Evolutionary conservation across 805 yeast species (phyloP), one percentile per base, ranked within the genome.

Genomic region (Pichia nanzhaoensis): DNA sequence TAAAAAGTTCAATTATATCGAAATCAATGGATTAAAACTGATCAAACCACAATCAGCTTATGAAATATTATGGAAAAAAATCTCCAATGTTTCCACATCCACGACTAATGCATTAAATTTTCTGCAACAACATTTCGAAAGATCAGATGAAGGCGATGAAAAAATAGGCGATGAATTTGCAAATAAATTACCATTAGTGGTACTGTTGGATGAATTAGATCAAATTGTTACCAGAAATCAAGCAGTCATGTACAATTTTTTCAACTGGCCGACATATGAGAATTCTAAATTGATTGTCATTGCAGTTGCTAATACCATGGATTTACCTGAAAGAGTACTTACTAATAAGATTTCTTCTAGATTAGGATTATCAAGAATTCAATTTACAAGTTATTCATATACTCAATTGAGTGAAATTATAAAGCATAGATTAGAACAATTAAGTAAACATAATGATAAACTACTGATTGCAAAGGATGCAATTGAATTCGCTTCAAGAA

Each of bases 231-330:
- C 90, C 1, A 80, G 77, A 44, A 81, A 80, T 47, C 96, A 88
- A 59, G 78, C 80, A 37, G 90, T 91, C 31, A 82, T 91, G 83
- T 93, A 93, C 67, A 93, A 93, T 61, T 88, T 93, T 59, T 89
- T 93, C 72, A 93, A 93, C 64, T 93, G 99, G 99, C 96, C 99
- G 4, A 80, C 95, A 0, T 80, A 86, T 56, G 68, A 75, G 12
- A 70, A 79, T 52, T 89, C 98, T 4, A 82, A 82, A 55, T 68
- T 93, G 41, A 78, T 93, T 41, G 95, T 93, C 2, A 72, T 93
- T 35, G 97, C 98, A 0, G 89, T 93, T 27, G 97, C 98, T 4
- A 93, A 93, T 61, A 90, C 97, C 0, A 89, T 93, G 96, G 98
- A 93, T 66, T 67, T 93, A 39, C 98, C 99, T 0, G 99, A 93